Evolutionary conservation across 352 stramenopile species (phyloP).

Genomic region (Blastocystis sp.): DNA sequence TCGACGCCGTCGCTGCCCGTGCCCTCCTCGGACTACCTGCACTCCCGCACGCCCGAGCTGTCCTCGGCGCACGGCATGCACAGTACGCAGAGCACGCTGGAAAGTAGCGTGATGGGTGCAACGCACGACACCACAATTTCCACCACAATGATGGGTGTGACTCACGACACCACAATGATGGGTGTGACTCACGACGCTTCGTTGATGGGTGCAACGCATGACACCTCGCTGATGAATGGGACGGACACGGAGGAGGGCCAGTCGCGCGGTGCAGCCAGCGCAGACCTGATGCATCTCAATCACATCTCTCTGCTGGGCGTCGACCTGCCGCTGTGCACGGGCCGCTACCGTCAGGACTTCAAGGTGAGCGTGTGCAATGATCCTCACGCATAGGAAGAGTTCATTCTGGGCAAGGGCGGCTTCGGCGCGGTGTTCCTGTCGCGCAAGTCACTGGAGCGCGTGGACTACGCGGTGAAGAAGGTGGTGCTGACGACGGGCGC

Average conservation of each 20-base stretch:
- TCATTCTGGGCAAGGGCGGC: constrained; percentile 78
- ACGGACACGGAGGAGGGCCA: background rate
- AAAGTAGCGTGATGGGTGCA: background rate
- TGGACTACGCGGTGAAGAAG: constrained; percentile 61
- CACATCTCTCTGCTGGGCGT: constrained; percentile 25
- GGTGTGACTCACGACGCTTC: background rate
- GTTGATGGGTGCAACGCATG: background rate
- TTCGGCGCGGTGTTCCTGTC: constrained; percentile 83
- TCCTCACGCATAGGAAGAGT: constrained; percentile 24
- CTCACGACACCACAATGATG: background rate
- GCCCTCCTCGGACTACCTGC: background rate
- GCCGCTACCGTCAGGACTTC: constrained; percentile 57
- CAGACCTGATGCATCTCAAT: background rate
- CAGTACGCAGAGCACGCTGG: background rate
- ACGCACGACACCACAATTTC: too few relatives aligned
- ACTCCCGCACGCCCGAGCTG: too few relatives aligned
- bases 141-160: too few relatives aligned
- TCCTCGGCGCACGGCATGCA: too few relatives aligned
- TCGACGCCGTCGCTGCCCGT: background rate
- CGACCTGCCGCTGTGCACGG: constrained; percentile 43
- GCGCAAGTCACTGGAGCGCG: constrained; percentile 80
- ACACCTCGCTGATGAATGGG: too few relatives aligned
- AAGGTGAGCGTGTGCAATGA: background rate
- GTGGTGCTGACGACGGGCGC: background rate
- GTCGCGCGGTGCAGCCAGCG: background rate